phyloP scores from a whole-genome alignment of 2,329 filamentous ascomycete genomes.

The Neospermospora avenae region DNA sequence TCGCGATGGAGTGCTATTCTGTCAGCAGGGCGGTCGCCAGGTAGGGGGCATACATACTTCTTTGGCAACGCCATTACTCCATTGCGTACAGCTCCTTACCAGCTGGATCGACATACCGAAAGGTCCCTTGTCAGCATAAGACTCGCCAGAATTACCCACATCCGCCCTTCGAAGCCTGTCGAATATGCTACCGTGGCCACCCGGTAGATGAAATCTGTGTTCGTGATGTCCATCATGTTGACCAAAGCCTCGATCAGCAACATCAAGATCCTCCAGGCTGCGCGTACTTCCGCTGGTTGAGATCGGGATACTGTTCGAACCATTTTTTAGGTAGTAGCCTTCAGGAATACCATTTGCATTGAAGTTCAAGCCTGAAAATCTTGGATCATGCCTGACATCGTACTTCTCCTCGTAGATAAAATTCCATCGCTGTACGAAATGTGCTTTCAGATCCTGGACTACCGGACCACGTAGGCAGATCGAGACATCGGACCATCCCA shows the following conservation, averaged over 20 bases:
- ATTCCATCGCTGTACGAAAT: conserved; percentile 89
- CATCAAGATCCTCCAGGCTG: conserved; percentile 12
- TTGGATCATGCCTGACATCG: conserved; percentile 45
- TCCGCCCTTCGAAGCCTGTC: conserved; percentile 11
- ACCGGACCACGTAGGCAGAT: conserved; percentile 73
- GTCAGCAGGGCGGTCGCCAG: not conserved
- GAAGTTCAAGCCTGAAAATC: conserved; percentile 37
- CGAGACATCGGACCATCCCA: conserved; percentile 90
- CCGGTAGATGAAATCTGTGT: conserved; percentile 14
- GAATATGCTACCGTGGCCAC: conserved; percentile 15
- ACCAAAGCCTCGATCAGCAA: not conserved
- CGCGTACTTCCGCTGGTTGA: not conserved
- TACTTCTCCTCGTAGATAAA: conserved; percentile 88
- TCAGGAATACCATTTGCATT: conserved; percentile 20
- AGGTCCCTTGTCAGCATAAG: not conserved
- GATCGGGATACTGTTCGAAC: conserved; percentile 16
- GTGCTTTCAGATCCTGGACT: conserved; percentile 68
- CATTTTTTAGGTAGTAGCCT: conserved; percentile 28
- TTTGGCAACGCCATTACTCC: conserved; percentile 56
- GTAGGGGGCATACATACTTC: conserved; percentile 41
- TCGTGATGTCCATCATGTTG: not conserved
- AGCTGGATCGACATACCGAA: conserved; percentile 36
- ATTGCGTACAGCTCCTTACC: conserved; percentile 47
- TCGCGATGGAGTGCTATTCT: conserved; percentile 70
- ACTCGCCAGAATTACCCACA: not conserved